phyloP scores from a whole-genome alignment of 495 filamentous ascomycete species.

The Lophium mytilinum region DNA sequence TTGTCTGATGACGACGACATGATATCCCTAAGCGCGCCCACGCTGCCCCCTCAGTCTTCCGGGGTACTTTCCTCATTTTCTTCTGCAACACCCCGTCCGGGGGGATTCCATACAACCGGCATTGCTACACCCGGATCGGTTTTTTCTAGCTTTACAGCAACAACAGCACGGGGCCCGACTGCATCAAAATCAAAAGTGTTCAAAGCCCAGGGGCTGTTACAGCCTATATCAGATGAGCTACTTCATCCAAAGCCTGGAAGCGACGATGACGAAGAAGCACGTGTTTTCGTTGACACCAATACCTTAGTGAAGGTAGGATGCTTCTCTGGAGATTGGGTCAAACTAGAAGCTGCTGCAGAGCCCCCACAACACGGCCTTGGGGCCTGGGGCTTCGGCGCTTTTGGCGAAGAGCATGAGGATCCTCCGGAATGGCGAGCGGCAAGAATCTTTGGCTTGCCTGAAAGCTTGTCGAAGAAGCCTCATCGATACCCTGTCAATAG shows the following conservation, averaged over 20 bases:
- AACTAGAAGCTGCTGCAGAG: constrained; percentile 64
- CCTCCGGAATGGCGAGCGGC: constrained; percentile 62
- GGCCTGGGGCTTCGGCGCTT: constrained; percentile 42
- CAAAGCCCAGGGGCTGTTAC: constrained; percentile 67
- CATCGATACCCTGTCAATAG: constrained; percentile 47
- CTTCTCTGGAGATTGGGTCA: constrained; percentile 98
- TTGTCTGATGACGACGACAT: constrained; percentile 38
- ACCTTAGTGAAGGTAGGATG: constrained; percentile 82
- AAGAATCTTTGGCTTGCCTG: constrained; percentile 79
- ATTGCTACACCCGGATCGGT: constrained; percentile 72
- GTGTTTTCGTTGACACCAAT: constrained; percentile 80
- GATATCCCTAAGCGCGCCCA: constrained; percentile 74
- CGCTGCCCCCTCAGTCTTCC: constrained; percentile 57
- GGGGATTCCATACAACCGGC: constrained; percentile 55
- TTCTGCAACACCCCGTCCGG: constrained; percentile 62
- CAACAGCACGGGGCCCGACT: constrained; percentile 61
- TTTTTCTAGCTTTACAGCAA: constrained; percentile 73
- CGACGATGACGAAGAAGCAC: constrained; percentile 81
- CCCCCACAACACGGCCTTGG: constrained; percentile 42
- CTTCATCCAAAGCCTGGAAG: constrained; percentile 73
- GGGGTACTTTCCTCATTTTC: constrained; percentile 64
- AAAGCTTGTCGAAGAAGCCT: constrained; percentile 42
- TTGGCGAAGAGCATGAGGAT: constrained; percentile 44
- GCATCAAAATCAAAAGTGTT: constrained; percentile 52
- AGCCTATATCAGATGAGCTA: constrained; percentile 63